phyloP scores from a whole-genome alignment of 2,329 filamentous ascomycete species.

The Drechmeria coniospora region DNA sequence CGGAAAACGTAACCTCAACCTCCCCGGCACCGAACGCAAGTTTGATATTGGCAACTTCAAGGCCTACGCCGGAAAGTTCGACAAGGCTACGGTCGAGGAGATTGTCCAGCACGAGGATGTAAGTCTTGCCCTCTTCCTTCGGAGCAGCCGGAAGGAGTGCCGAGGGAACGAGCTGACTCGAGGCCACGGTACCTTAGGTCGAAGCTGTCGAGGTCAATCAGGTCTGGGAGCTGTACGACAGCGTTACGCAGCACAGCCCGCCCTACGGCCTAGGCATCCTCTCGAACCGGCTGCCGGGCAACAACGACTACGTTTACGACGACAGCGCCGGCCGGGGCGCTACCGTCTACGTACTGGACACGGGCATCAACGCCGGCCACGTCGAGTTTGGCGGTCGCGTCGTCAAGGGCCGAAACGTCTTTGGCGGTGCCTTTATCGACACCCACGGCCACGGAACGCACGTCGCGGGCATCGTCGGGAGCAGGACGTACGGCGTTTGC shows the following conservation, averaged over 20 bases:
- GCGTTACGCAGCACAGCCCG: constrained; percentile 8
- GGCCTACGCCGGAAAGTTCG: constrained; percentile 28
- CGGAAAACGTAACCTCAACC: constrained; percentile 23
- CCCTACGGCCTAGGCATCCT: constrained; percentile 12
- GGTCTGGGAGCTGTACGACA: background rate
- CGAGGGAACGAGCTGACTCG: too few species aligned
- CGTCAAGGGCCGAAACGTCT: constrained; percentile 19
- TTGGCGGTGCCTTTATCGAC: constrained; percentile 17
- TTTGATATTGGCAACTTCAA: constrained; percentile 15
- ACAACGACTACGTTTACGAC: constrained; percentile 24
- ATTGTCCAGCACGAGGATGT: constrained; percentile 26
- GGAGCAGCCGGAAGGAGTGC: too few species aligned
- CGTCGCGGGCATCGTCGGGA: constrained; percentile 22
- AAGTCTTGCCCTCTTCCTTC: constrained; percentile 5
- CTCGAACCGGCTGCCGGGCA: background rate
- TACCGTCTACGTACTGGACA: constrained; percentile 40
- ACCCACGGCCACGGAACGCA: constrained; percentile 31
- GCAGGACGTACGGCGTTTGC: constrained; percentile 22
- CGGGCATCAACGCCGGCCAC: constrained; percentile 33
- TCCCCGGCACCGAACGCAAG: constrained; percentile 16
- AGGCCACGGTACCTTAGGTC: too few species aligned
- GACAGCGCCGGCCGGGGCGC: constrained; percentile 21
- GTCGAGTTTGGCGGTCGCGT: constrained; percentile 28
- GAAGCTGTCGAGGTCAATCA: background rate
- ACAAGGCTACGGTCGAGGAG: constrained; percentile 20